Base-by-base conservation (phyloP, 768 basidiomycete species). In the Termitomyces sp. region DNA sequence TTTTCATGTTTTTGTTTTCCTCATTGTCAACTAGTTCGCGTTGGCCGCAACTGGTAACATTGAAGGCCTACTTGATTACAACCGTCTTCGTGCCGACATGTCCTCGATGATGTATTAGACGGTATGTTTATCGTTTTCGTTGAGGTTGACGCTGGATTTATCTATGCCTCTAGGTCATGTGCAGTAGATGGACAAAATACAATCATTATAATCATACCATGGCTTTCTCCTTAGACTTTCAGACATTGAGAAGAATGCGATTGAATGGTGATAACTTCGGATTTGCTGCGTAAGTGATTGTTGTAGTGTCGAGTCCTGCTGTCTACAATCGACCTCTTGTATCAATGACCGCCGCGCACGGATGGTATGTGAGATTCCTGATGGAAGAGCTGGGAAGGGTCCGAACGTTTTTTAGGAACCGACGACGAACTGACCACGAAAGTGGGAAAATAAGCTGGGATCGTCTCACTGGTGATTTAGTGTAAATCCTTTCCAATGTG, bases 61-160 rank as follows among this genome's bases (percentile, higher is more conserved):
- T 59, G 97, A 99, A 65, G 95, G 95, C 69, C 82, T 98, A 44
- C 79, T 95, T 49, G 96, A 98, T 74, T 98, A 98, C 79, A 92
- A 89, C 77, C 92, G 95, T 68, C 81, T 91, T 68, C 88, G 90
- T 59, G 73, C 84, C 32, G 90, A 91, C 66, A 91, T 86, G 86
- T 91, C 90, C 33, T 91, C 90, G 33, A 77, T 92, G 81, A 65
- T 84, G 62, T 88, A 87, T 72, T 92, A 83, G 78, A 79, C 52
- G 64, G 60, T 64, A n/a, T 2, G 61, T 52, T 30, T 4, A 28
- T 28, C 4, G n/a, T 49, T 28, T 10, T 12, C 40, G 16, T 54
- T 40, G 20, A 33, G 33, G 14, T 20, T n/a, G 18, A 23, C 16
- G 14, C 6, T 14, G 6, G 5, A 32, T 41, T 61, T 16, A 53